phyloP scores from a whole-genome alignment of 1,139 yeast genomes.

The Saccharomyces uvarum region DNA sequence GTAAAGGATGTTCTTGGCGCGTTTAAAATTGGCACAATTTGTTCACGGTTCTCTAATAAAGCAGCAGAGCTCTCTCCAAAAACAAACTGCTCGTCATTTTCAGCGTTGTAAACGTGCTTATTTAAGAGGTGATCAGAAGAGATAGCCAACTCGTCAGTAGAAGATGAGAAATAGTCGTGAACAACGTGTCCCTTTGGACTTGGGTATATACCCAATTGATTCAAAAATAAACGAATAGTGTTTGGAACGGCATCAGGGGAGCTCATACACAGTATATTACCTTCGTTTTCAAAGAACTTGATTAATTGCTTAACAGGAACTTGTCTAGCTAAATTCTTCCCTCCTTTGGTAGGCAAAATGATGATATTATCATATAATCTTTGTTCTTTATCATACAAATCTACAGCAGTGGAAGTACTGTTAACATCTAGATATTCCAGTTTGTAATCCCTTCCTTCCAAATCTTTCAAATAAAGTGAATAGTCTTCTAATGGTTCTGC shows the following conservation, averaged over 20 bases:
- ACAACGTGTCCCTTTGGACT: conserved; percentile 67
- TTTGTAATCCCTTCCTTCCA: conserved; percentile 30
- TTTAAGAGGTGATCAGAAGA: conserved; percentile 18
- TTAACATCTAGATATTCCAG: conserved; percentile 24
- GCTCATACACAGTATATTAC: conserved; percentile 63
- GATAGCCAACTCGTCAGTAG: conserved; percentile 15
- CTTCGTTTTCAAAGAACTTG: conserved; percentile 55
- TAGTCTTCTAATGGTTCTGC: conserved; percentile 27
- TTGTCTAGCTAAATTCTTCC: conserved; percentile 34
- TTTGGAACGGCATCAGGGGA: conserved; percentile 58
- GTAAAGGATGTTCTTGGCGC: conserved; percentile 64
- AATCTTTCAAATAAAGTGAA: conserved; percentile 30
- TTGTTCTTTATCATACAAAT: conserved; percentile 38
- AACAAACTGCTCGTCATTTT: conserved; percentile 20
- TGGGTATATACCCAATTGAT: conserved; percentile 77
- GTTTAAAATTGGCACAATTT: conserved; percentile 60
- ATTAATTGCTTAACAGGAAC: conserved; percentile 39
- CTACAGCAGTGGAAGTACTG: conserved; percentile 29
- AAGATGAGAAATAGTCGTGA: conserved; percentile 55
- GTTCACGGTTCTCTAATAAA: conserved; percentile 50
- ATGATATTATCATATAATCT: conserved; percentile 47
- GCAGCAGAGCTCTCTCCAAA: conserved; percentile 46
- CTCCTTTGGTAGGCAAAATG: conserved; percentile 42
- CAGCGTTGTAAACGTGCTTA: conserved; percentile 18
- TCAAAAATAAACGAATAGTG: conserved; percentile 56